A percentile compares a stretch with the other conserved stretches of the same genome.
Evolutionary conservation across 768 basidiomycete genomes (phyloP).

Genomic region (Boletellus ananiceps): DNA sequence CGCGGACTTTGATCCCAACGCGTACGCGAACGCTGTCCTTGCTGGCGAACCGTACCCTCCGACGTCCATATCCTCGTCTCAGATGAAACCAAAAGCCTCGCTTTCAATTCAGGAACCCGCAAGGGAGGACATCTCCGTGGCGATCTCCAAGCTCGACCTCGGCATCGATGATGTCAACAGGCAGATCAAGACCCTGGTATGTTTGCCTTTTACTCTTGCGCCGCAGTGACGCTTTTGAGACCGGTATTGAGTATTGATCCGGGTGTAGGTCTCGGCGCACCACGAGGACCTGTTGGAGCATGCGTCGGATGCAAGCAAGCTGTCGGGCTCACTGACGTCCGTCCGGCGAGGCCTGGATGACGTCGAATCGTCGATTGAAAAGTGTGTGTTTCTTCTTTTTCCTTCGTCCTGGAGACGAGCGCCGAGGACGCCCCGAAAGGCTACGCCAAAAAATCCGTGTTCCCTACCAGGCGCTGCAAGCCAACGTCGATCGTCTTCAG

Average conservation of each 20-base stretch:
- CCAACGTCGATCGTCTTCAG: slow-evolving; percentile 66
- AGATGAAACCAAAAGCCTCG: slow-evolving; percentile 15
- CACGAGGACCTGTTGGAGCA: slow-evolving; percentile 80
- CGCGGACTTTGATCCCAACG: slow-evolving; percentile 77
- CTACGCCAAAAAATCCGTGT: slow-evolving; percentile 81
- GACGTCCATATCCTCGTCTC: slow-evolving; percentile 33
- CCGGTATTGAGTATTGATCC: not conserved
- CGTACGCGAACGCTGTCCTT: slow-evolving; percentile 87
- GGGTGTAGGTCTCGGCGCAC: slow-evolving; percentile 68
- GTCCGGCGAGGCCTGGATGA: slow-evolving; percentile 70
- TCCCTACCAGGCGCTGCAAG: slow-evolving; percentile 73
- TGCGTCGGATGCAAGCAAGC: slow-evolving; percentile 68
- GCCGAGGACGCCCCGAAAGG: slow-evolving; percentile 35
- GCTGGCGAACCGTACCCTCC: slow-evolving; percentile 75
- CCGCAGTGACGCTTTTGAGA: too few relatives aligned
- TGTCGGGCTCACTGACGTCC: slow-evolving; percentile 63
- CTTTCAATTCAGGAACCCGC: slow-evolving; percentile 46
- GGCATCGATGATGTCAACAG: slow-evolving; percentile 90
- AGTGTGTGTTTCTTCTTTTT: slow-evolving; percentile 40
- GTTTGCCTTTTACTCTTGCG: slow-evolving; percentile 20
- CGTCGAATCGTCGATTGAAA: slow-evolving; percentile 71
- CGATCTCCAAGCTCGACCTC: slow-evolving; percentile 81
- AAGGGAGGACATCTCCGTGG: slow-evolving; percentile 85
- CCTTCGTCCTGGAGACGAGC: not conserved
- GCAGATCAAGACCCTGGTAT: slow-evolving; percentile 80